Conservation (phyloP, 306 rosid genomes). For the Quercus mongolica region DNA sequence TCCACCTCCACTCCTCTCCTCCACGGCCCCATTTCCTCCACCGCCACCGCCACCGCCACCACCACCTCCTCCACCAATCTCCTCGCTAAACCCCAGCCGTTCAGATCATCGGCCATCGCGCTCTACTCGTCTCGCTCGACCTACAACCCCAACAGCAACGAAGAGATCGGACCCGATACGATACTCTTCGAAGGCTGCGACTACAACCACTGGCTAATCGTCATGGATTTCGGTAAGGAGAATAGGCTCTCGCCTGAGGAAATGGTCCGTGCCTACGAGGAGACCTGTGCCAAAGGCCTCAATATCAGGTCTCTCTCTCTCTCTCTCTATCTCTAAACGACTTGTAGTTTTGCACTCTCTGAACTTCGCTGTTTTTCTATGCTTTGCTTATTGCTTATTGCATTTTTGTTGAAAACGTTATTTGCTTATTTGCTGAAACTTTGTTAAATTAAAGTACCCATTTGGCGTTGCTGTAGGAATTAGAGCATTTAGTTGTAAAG, state of each 20-base stretch:
- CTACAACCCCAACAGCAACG: conserved; percentile 9
- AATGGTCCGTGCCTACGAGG: conserved; percentile 60
- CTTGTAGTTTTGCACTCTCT: no score
- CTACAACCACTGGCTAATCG: conserved; percentile 81
- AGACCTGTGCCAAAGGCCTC: conserved; percentile 77
- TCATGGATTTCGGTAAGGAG: conserved; percentile 58
- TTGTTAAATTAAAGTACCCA: no score
- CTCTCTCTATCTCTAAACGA: background rate
- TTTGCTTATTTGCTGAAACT: no score
- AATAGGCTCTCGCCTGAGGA: conserved; percentile 48
- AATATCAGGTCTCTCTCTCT: conserved; percentile 49
- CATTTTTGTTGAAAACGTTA: no score
- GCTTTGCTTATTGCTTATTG: no score
- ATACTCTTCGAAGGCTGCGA: conserved; percentile 89
- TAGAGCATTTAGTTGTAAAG: no score
- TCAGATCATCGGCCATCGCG: conserved; percentile 35
- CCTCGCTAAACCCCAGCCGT: conserved; percentile 30
- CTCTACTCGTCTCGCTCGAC: conserved; percentile 34
- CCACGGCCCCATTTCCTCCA: background rate
- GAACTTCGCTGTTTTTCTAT: no score
- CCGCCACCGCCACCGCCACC: background rate
- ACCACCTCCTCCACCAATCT: background rate
- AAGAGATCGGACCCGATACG: conserved; percentile 62
- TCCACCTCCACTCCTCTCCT: conserved; percentile 5
- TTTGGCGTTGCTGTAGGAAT: no score